These are phyloP conservation scores for Cyclaneusma minus DNA, from an alignment of 2,329 filamentous ascomycete species.

Conservation along the genomic window DNA sequence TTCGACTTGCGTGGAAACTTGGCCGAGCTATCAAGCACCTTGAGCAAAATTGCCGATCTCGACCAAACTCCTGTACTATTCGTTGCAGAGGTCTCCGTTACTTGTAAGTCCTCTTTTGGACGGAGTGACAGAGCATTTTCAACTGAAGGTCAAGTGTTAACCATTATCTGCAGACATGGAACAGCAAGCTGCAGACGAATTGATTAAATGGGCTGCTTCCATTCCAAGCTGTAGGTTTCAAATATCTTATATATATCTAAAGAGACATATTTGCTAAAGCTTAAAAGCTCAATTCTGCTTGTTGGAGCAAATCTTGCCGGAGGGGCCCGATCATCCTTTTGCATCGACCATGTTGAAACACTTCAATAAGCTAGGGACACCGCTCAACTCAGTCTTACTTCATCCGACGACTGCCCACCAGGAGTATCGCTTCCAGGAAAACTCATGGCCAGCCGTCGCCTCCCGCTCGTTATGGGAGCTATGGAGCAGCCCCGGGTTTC, in stretches of 20 bases:
- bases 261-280: conserved; percentile 8
- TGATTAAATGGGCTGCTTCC: conserved; percentile 59
- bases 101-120: too few relatives aligned
- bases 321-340: conserved; percentile 66
- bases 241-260: conserved; percentile 1
- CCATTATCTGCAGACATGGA: too few relatives aligned
- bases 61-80: conserved; percentile 54
- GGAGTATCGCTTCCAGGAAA: conserved; percentile 44
- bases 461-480: conserved; percentile 66
- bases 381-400: conserved; percentile 55
- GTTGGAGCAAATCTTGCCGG: conserved; percentile 73
- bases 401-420: conserved; percentile 58
- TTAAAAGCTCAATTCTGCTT: conserved; percentile 62
- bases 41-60: conserved; percentile 43
- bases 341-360: conserved; percentile 73
- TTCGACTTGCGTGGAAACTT: conserved; percentile 66
- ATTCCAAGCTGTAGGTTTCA: conserved; percentile 3
- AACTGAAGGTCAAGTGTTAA: too few relatives aligned
- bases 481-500: conserved; percentile 57
- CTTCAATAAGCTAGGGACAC: conserved; percentile 66
- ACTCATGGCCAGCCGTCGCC: conserved; percentile 51
- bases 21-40: conserved; percentile 36
- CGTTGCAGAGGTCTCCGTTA: conserved; percentile 78
- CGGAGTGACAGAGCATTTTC: too few relatives aligned
- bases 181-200: conserved; percentile 49